Conservation (phyloP, 2,329 filamentous ascomycete species). For the Ophiostoma piceae region DNA sequence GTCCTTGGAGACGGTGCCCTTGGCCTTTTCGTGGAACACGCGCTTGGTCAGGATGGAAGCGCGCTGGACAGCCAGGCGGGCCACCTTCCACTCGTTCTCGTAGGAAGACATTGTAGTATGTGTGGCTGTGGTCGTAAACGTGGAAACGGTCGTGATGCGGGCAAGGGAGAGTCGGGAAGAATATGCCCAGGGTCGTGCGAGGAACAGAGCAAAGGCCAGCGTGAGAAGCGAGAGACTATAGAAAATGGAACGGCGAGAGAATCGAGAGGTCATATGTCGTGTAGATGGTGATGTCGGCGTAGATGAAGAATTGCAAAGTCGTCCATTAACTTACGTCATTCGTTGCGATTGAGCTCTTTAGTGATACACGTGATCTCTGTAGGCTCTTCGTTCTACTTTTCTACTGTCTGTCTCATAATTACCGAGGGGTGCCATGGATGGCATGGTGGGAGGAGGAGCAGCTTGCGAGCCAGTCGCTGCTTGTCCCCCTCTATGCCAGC, state of each 20-base stretch:
- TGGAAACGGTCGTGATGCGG: background rate
- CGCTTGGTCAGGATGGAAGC: constrained; percentile 52
- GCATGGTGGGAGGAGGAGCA: background rate
- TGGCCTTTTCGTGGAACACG: constrained; percentile 72
- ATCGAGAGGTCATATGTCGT: background rate
- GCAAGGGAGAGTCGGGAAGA: background rate
- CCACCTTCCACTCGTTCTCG: constrained; percentile 72
- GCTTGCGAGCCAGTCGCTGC: background rate
- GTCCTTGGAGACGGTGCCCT: constrained; percentile 89
- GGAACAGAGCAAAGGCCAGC: constrained; percentile 1
- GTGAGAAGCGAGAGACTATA: background rate
- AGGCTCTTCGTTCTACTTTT: no score
- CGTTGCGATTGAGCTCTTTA: background rate
- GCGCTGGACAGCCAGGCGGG: constrained; percentile 83
- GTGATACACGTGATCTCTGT: background rate
- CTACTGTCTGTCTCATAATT: background rate
- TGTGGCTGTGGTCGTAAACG: background rate
- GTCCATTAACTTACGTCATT: background rate
- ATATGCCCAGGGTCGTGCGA: constrained; percentile 8
- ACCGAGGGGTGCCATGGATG: background rate
- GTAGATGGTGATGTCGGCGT: background rate
- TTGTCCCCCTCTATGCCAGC: background rate
- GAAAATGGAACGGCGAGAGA: background rate
- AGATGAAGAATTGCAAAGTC: background rate
- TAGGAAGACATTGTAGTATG: constrained; percentile 45